Conservation (phyloP, 768 basidiomycete species). For the Kwoniella sp. region DNA sequence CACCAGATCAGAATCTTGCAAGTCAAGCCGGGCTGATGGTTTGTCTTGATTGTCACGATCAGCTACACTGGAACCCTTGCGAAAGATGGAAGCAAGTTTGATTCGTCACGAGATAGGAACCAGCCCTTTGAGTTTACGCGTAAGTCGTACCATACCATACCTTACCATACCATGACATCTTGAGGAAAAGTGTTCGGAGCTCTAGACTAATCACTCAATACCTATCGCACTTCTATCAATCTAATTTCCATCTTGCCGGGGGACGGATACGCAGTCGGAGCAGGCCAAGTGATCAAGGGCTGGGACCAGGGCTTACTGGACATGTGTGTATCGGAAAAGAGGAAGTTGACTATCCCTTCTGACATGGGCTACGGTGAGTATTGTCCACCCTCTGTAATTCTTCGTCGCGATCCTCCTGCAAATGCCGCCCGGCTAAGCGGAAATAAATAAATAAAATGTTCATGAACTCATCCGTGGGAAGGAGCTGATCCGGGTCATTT, state of each 20-base stretch:
- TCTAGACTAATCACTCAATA: too few species aligned
- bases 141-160: slow-evolving; percentile 30
- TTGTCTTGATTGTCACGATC: neutral
- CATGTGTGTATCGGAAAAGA: slow-evolving; percentile 87
- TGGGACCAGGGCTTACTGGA: slow-evolving; percentile 59
- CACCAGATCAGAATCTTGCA: too few species aligned
- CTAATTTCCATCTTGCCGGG: too few species aligned
- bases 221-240: too few species aligned
- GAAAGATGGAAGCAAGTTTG: slow-evolving; percentile 77
- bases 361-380: slow-evolving; percentile 77
- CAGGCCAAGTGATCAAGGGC: slow-evolving; percentile 56
- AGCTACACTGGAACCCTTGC: slow-evolving; percentile 78
- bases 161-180: too few species aligned
- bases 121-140: slow-evolving; percentile 73
- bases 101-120: slow-evolving; percentile 81
- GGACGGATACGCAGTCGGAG: too few species aligned
- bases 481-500: too few species aligned
- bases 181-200: too few species aligned
- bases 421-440: too few species aligned
- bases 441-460: too few species aligned
- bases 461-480: too few species aligned
- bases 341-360: slow-evolving; percentile 82
- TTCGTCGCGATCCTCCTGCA: too few species aligned
- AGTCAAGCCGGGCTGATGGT: neutral
- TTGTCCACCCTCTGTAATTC: neutral